Evolutionary conservation across 139 green algal species (phyloP), one percentile per base, ranked within the genome.

Genomic region (Coccomyxa sp.): DNA sequence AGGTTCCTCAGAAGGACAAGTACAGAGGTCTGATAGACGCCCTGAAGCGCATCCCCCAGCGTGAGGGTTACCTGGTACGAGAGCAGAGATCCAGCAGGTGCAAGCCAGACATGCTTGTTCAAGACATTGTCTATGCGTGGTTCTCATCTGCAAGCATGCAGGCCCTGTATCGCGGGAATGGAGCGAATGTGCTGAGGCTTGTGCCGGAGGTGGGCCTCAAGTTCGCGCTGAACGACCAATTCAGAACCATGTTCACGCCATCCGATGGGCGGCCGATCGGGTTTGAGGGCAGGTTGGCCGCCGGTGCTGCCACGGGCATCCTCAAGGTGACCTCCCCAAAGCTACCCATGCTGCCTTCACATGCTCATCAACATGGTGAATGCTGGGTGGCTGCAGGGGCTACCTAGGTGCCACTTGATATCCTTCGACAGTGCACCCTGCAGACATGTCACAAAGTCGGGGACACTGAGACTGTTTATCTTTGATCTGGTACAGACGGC

Each of bases 91-190:
- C 67, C 25, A 14, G 45, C 51, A 81, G 17, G 15, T 79, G 11
- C 66, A 79, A 0, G 21, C 7, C 58, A 78, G 38, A 21, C 58
- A 32, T 13, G 23, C 58, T 28, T 13, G n/a, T 21, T 28, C 21
- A 30, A 32, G 15, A 32, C 31, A 25, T 45, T 38, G 38, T 60
- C 71, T 76, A 59, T 0, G 51, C 14, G 18, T 17, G 75, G 0
- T 10, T 7, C 38, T 60, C 63, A 21, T 58, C 12, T 23, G 68
- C n/a, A 76, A 67, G 23, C 57, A 0, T 83, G 25, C 85, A 91
- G 88, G 82, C 83, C 0, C 74, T 89, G 45, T 95, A 88, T 58
- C 86, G 89, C 13, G 91, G 91, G 81, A 95, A 95, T 85, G 89
- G 90, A n/a, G 86, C 90, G 30, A 93, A 93, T 71, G 88, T 93